Evolutionary conservation across 805 yeast species (phyloP), one percentile per base, ranked within the genome.

Genomic region (Ogataea trehaloabstinens): DNA sequence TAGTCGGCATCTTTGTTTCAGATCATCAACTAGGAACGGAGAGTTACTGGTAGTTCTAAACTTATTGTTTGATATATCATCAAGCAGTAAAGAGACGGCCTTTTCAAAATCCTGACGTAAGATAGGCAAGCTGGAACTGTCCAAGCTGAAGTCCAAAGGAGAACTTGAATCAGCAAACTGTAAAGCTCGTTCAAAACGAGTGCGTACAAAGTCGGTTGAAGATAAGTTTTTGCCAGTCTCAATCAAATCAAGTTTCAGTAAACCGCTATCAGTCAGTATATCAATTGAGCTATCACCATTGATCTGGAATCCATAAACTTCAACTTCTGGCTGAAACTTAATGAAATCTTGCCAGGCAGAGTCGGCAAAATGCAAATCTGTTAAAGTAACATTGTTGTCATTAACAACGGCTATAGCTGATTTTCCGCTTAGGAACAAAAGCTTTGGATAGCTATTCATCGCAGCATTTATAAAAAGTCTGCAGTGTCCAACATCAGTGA

Each of bases 121-220:
- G 7, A 51, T 30, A 7, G 41, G 34, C 40, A 78, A 61, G 6
- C 70, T 69, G 3, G 76, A 61, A 11, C 68, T 73, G 3, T 56
- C 34, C 5, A 59, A 22, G 28, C 46, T 34, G 42, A 52, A 58
- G 11, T 43, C 28, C 15, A 60, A 31, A 5, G 53, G 51, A 2
- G 48, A 45, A 11, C 31, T 27, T 5, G 34, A 25, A 19, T 21
- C 30, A 2, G 78, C 72, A 45, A 77, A 85, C 51, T 81, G 83
- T 1, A 90, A 76, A 0, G 90, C 95, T 60, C 90, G 97, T 48
- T 84, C 93, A 17, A 91, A 76, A 50, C 82, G 90, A 0, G 87
- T 75, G 54, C 81, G 82, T 24, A 85, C 67, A 33, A 80, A 69
- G 3, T 41, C 44, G 3, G 28, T 33, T 13, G 41, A 28, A 5